These are phyloP conservation scores for Alternaria metachromatica DNA, from an alignment of 2,329 filamentous ascomycete genomes.

Conservation along the genomic window DNA sequence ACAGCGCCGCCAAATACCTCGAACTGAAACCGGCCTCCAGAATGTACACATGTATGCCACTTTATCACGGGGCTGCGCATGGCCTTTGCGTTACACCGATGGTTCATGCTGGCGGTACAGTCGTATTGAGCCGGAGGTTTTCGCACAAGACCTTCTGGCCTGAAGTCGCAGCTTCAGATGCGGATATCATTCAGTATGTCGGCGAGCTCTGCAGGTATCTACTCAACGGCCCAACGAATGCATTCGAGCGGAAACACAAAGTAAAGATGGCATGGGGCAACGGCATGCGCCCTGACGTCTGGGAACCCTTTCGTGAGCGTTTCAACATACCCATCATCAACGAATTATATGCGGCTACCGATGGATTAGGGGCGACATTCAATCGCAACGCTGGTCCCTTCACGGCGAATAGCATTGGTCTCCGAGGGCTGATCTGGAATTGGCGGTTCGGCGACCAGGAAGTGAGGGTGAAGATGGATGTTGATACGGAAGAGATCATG, in stretches of 20 bases:
- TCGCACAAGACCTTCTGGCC: slow-evolving; percentile 49
- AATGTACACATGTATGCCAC: slow-evolving; percentile 49
- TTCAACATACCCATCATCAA: slow-evolving; percentile 50
- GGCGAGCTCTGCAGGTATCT: slow-evolving; percentile 49
- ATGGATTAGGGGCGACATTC: slow-evolving; percentile 45
- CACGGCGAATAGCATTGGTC: slow-evolving; percentile 41
- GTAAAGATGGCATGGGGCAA: slow-evolving; percentile 49
- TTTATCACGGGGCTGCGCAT: slow-evolving; percentile 47
- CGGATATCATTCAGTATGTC: slow-evolving; percentile 48
- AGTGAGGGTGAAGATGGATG: slow-evolving; percentile 47
- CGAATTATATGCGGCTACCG: slow-evolving; percentile 51
- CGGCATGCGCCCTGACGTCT: slow-evolving; percentile 52
- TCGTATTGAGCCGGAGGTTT: slow-evolving; percentile 42
- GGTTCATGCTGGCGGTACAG: slow-evolving; percentile 41
- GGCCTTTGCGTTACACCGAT: slow-evolving; percentile 36
- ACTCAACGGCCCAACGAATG: slow-evolving; percentile 41
- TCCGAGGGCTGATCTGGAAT: slow-evolving; percentile 46
- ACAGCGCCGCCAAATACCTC: slow-evolving; percentile 32
- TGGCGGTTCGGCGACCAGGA: slow-evolving; percentile 36
- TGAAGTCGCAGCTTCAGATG: slow-evolving; percentile 40
- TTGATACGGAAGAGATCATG: slow-evolving; percentile 49
- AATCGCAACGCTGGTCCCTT: slow-evolving; percentile 45
- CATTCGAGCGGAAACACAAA: slow-evolving; percentile 41
- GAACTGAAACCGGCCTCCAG: slow-evolving; percentile 34
- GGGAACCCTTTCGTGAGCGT: slow-evolving; percentile 49